Evolutionary conservation across 768 basidiomycete genomes (phyloP).

Genomic region (Mycena pura): DNA sequence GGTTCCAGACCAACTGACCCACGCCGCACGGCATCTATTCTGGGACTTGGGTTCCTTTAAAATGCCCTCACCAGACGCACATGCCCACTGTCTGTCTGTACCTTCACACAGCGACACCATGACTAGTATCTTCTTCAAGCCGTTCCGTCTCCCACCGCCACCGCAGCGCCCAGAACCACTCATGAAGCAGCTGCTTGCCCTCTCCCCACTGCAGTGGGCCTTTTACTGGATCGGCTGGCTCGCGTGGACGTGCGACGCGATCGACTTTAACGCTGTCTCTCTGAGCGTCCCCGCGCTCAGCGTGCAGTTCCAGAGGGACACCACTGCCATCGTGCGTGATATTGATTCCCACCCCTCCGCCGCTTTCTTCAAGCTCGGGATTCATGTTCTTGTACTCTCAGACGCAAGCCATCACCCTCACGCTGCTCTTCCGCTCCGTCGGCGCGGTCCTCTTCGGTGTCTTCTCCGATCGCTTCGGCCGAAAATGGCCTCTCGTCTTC

Average conservation of each 20-base stretch:
- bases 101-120: no score
- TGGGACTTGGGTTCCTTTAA: no score
- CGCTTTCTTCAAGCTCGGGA: no score
- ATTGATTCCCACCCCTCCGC: no score
- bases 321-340: constrained; percentile 51
- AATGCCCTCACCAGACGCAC: no score
- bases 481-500: constrained; percentile 89
- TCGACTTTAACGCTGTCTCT: constrained; percentile 86
- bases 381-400: no score
- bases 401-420: constrained; percentile 93
- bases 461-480: constrained; percentile 84
- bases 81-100: no score
- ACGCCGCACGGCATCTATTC: no score
- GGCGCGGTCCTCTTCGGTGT: constrained; percentile 87
- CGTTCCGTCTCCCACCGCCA: constrained; percentile 21
- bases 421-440: constrained; percentile 83
- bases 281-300: constrained; percentile 57
- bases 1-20: no score
- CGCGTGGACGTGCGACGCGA: constrained; percentile 87
- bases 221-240: constrained; percentile 58
- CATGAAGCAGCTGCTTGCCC: not conserved
- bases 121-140: constrained; percentile 30
- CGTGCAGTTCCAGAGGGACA: constrained; percentile 52
- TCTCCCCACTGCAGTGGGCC: constrained; percentile 22
- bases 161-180: constrained; percentile 8